Percentiles rank a stretch among this genome's conserved stretches.
These are phyloP conservation scores for Citrus sinensis DNA, from an alignment of 345 rosid genomes.

Conservation along the genomic window DVS_A1.0 CM039165.1:30383501-30384000, in stretches of 20 bases:
- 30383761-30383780: conserved; percentile 54
- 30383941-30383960: not conserved
- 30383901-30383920: not conserved
- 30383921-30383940: not conserved
- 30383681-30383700: conserved; percentile 44
- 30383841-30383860: conserved; percentile 15
- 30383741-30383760: conserved; percentile 58
- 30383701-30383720: conserved; percentile 54
- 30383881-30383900: conserved; percentile 34
- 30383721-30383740: conserved; percentile 52
- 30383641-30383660: too few species aligned
- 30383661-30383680: too few species aligned
- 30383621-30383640: too few species aligned
- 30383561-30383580: too few species aligned
- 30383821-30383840: conserved; percentile 38
- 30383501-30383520: not conserved
- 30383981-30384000: not conserved
- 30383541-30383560: too few species aligned
- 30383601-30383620: too few species aligned
- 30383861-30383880: conserved; percentile 45
- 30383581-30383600: too few species aligned
- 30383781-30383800: conserved; percentile 53
- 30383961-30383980: not conserved
- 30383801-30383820: conserved; percentile 40
- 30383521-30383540: not conserved